Evolutionary conservation across 345 rosid species (phyloP).

Genomic region (Bruguiera gymnorhiza): DNA sequence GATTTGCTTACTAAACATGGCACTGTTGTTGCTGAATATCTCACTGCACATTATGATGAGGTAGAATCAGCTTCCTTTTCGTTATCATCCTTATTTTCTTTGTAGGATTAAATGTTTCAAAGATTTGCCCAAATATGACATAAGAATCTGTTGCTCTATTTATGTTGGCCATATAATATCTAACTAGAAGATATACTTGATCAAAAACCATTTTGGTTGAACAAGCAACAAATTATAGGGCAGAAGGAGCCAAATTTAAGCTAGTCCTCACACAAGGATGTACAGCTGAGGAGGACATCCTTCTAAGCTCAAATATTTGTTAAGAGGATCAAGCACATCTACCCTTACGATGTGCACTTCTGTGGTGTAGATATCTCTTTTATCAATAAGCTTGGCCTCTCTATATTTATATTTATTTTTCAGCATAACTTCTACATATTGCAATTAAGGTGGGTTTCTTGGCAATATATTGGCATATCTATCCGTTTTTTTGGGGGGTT

Average conservation of each 20-base stretch:
- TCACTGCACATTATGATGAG: conserved; percentile 80
- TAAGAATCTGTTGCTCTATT: not conserved
- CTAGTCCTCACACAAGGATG: not conserved
- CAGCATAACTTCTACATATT: not conserved
- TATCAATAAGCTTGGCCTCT: conserved; percentile 3
- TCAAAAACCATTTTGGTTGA: conserved; percentile 1
- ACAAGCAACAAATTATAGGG: not conserved
- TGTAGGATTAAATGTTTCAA: too few species aligned
- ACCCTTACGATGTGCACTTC: not conserved
- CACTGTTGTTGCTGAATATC: conserved; percentile 67
- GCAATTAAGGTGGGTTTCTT: not conserved
- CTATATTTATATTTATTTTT: not conserved
- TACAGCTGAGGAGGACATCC: not conserved
- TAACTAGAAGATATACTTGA: conserved; percentile 1
- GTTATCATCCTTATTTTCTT: too few species aligned
- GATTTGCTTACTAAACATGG: conserved; percentile 89
- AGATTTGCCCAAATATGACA: conserved; percentile 2
- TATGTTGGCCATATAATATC: conserved; percentile 8
- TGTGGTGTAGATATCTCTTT: conserved; percentile 4
- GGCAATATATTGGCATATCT: conserved; percentile 1
- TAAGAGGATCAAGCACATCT: not conserved
- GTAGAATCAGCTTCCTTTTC: conserved; percentile 27
- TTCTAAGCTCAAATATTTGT: conserved; percentile 5
- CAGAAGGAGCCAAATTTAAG: not conserved
- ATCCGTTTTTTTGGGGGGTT: conserved; percentile 2